A percentile compares a stretch with the other conserved stretches of the same genome.
Evolutionary conservation across 2,329 filamentous ascomycete genomes (phyloP).

Genomic region (Plenodomus lindquistii): DNA sequence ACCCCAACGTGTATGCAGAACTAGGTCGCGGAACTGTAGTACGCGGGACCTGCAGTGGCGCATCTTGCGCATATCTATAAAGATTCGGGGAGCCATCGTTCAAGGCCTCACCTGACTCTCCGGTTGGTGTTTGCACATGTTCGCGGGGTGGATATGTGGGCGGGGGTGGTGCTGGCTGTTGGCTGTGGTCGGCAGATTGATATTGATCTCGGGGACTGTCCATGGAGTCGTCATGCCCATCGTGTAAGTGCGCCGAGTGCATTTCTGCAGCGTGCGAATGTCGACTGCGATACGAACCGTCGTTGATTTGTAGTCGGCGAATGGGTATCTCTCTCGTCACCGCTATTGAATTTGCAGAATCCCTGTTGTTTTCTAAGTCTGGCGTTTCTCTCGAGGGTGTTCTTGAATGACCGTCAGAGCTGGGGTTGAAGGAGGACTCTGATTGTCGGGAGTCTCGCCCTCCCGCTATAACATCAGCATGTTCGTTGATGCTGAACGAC

Average conservation of each 20-base stretch:
- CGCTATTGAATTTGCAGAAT: slow-evolving; percentile 29
- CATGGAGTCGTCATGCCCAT: slow-evolving; percentile 22
- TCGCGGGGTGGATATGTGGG: slow-evolving; percentile 30
- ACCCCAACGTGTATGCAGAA: slow-evolving; percentile 75
- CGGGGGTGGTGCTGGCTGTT: slow-evolving; percentile 30
- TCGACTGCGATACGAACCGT: slow-evolving; percentile 35
- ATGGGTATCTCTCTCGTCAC: slow-evolving; percentile 40
- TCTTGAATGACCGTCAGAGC: slow-evolving; percentile 41
- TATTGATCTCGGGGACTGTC: slow-evolving; percentile 28
- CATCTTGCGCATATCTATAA: slow-evolving; percentile 38
- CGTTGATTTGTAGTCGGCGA: slow-evolving; percentile 39
- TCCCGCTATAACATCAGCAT: slow-evolving; percentile 31
- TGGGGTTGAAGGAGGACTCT: slow-evolving; percentile 36
- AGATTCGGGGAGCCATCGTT: slow-evolving; percentile 33
- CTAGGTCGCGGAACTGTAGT: slow-evolving; percentile 69
- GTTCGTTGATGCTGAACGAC: slow-evolving; percentile 38
- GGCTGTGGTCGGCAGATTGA: slow-evolving; percentile 20
- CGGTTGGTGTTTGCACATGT: slow-evolving; percentile 24
- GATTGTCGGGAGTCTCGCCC: slow-evolving; percentile 41
- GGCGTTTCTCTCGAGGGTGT: slow-evolving; percentile 41
- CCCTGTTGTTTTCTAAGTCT: slow-evolving; percentile 26
- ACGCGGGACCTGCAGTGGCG: slow-evolving; percentile 49
- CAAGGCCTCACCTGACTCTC: slow-evolving; percentile 38
- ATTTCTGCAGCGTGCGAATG: slow-evolving; percentile 39
- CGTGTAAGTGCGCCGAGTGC: slow-evolving; percentile 31